Conservation (phyloP, 2,329 filamentous ascomycete genomes). For the Fusarium nurragi region DNA sequence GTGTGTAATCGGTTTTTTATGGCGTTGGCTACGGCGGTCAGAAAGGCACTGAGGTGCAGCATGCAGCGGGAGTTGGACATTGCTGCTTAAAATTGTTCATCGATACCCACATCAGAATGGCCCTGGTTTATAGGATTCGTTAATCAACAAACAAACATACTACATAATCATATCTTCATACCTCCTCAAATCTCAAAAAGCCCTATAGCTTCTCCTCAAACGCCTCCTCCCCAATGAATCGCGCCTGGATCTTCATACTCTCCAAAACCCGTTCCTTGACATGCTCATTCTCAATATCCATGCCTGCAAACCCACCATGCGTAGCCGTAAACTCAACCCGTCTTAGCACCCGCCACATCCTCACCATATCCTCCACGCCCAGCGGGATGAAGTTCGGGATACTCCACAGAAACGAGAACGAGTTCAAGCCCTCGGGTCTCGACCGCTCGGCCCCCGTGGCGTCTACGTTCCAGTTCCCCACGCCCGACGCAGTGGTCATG, state of each 20-base stretch:
- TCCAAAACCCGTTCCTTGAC: slow-evolving; percentile 74
- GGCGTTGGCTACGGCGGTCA: slow-evolving; percentile 1
- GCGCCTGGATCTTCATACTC: slow-evolving; percentile 79
- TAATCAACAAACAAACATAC: slow-evolving; percentile 8
- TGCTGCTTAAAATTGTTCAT: slow-evolving; percentile 2
- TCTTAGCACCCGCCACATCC: slow-evolving; percentile 76
- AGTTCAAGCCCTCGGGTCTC: slow-evolving; percentile 58
- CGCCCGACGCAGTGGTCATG: slow-evolving; percentile 71
- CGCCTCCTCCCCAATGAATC: slow-evolving; percentile 55
- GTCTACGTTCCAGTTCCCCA: slow-evolving; percentile 57
- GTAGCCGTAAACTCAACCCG: slow-evolving; percentile 70
- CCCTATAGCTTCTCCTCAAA: slow-evolving; percentile 43
- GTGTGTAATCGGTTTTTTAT: not conserved
- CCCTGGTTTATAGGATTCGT: slow-evolving; percentile 1
- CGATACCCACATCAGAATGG: slow-evolving; percentile 39
- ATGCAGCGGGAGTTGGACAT: slow-evolving; percentile 16
- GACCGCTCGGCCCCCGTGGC: slow-evolving; percentile 48
- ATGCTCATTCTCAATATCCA: slow-evolving; percentile 66
- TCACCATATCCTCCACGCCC: slow-evolving; percentile 66
- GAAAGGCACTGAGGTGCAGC: not conserved
- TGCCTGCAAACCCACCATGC: slow-evolving; percentile 72
- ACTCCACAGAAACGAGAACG: slow-evolving; percentile 79
- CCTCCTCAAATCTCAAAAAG: not conserved
- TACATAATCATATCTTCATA: not conserved
- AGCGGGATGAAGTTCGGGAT: slow-evolving; percentile 80